Base-by-base conservation (phyloP, 2,329 filamentous ascomycete genomes). In the Fusarium sp. region DNA sequence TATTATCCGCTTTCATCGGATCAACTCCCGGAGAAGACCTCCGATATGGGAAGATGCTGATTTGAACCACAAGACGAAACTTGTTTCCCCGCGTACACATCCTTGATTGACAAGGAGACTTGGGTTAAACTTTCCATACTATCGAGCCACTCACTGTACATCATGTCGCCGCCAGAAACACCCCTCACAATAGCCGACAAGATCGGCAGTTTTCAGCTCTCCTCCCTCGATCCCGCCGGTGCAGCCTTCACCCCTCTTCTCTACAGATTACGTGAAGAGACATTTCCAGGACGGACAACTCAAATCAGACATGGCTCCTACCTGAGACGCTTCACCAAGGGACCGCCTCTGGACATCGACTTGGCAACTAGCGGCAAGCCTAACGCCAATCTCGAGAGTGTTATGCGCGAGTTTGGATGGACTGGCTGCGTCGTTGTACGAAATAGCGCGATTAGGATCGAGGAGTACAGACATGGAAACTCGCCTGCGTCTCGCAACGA, bases 241-340 rank as follows among this genome's bases (percentile, higher is more conserved):
- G 69, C 72, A 7, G 72, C 72, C 35, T 75, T 70, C 54, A 74
- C 72, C 18, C 72, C 72, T 18, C 72, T 74, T 62, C 69, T 74
- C 13, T 74, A 75, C 6, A 66, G 72, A 33, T 63, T 70, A 1
- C 69, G 72, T 3, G 72, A 74, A 60, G 72, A 74, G 42, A 74
- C 72, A 8, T 74, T 74, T 11, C 69, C 58, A 7, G 69, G 69
- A 10, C 58, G 72, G 10, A 74, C 72, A 9, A 56, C 65, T 1
- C 72, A 74, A 35, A 42, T 74, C 35, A 64, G 72, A 60, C 72
- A 74, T 20, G 72, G 72, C 5, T 74, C 69, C 0, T 63, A 74
- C 14, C 22, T 74, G 3, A 73, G 62, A 42, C 65, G 56, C 0
- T 73, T 74, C 10, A 59, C 42, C 16, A 42, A 70, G 16, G 62